Evolutionary conservation across 2,329 filamentous ascomycete genomes (phyloP), one percentile per base, ranked within the genome.

Genomic region (Botrytis cinerea): DNA sequence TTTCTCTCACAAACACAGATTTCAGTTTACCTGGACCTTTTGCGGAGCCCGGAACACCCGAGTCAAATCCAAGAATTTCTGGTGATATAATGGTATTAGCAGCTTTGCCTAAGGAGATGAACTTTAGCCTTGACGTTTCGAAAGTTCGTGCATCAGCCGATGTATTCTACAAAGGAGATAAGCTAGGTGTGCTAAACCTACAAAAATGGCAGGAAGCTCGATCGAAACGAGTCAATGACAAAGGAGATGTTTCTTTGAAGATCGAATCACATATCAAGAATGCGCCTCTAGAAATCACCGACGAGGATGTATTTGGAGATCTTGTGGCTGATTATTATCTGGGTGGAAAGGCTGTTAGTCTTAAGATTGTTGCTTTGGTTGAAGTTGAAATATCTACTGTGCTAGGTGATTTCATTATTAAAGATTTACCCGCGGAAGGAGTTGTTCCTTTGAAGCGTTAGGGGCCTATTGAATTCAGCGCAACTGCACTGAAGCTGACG

Each of bases 381-480:
- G 93, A 97, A 82, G 92, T 95, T 76, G 89, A 93, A 79, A 89
- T 98, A 70, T 86, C 90, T 74, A 98, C 95, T 45, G 91, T 92
- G 40, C 86, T 99, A 76, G 96, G 96, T 67, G 86, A 91, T 78
- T 88, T 98, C 80, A 87, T 92, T 71, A 85, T 98, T 79, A 93
- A 93, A 82, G 90, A 92, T 77, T 92, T 99, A 79, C 95, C 95
- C 66, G 94, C 90, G 61, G 87, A 94, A 85, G 95, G 96, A 78
- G 89, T 91, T 80, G 91, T 99, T 80, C 93, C 93, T 83, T 89
- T 98, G 85, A 97, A 97, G 89, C 93, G 94, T 97, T 91, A 90
- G 95, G 93, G 71, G 83, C 86, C 86, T 83, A 85, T 87, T 85
- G 83, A 79, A 82, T 83, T 75, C 78, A 77, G 75, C 75, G 77